These are phyloP conservation scores for Boletales sp. DNA, from an alignment of 768 basidiomycete species.

Conservation along the genomic window DNA sequence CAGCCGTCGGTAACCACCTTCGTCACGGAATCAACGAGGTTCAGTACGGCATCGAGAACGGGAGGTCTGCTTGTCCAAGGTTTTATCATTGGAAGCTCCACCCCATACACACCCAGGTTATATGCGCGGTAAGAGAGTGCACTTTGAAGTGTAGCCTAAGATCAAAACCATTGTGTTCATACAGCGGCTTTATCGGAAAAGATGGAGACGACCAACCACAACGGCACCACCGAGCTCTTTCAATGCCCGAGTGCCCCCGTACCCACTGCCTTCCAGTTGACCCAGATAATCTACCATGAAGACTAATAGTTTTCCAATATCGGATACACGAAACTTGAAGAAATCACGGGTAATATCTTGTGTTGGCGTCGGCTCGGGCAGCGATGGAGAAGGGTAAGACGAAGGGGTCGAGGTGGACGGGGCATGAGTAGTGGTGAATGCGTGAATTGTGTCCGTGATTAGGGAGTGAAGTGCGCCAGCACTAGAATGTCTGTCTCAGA, in stretches of 20 bases:
- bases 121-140: slow-evolving; percentile 73
- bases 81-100: slow-evolving; percentile 63
- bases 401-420: slow-evolving; percentile 11
- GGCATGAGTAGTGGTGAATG: slow-evolving; percentile 52
- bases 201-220: slow-evolving; percentile 45
- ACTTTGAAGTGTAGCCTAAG: slow-evolving; percentile 67
- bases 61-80: slow-evolving; percentile 80
- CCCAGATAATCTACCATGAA: slow-evolving; percentile 43
- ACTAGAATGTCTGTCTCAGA: slow-evolving; percentile 30
- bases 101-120: slow-evolving; percentile 72
- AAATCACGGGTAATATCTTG: slow-evolving; percentile 81
- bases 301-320: slow-evolving; percentile 66
- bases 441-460: slow-evolving; percentile 65
- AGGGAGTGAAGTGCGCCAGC: slow-evolving; percentile 56
- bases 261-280: slow-evolving; percentile 23
- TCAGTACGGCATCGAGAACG: slow-evolving; percentile 64
- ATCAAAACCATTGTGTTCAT: neutral
- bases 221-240: slow-evolving; percentile 46
- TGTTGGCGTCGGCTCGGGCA: slow-evolving; percentile 48
- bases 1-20: slow-evolving; percentile 19
- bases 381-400: slow-evolving; percentile 25
- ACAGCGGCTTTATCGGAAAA: neutral
- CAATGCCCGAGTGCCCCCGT: slow-evolving; percentile 19
- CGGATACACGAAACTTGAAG: slow-evolving; percentile 66
- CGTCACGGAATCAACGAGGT: slow-evolving; percentile 68